These are phyloP conservation scores for Ustilago loliicola DNA, from an alignment of 1,284 basidiomycete genomes.

Conservation along the genomic window DNA sequence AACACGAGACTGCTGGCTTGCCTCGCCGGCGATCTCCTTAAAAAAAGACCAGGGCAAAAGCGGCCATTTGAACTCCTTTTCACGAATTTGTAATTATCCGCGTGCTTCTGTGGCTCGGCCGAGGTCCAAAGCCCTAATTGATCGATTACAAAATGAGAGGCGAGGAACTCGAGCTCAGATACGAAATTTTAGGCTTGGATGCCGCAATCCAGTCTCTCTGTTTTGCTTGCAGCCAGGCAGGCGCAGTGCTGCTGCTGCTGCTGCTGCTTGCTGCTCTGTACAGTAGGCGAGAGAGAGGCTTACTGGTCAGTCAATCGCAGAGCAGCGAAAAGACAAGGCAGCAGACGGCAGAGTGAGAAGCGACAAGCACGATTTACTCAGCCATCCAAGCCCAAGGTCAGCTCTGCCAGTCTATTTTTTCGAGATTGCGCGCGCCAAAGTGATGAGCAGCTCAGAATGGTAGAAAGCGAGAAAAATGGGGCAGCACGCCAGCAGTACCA, in stretches of 20 bases:
- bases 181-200: constrained; percentile 10
- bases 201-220: constrained; percentile 31
- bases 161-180: neutral
- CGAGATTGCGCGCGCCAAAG: constrained; percentile 5
- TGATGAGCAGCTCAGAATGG: neutral
- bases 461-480: neutral
- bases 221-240: constrained; percentile 12
- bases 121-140: no score
- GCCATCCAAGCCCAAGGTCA: no score
- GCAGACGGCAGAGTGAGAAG: constrained; percentile 1
- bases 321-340: constrained; percentile 4
- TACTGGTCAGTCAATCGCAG: neutral
- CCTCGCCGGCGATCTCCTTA: no score
- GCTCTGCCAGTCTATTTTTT: no score
- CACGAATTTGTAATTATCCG: no score
- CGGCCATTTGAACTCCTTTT: no score
- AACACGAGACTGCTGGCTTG: constrained; percentile 8
- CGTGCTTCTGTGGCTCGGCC: no score
- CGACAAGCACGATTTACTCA: neutral
- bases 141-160: no score
- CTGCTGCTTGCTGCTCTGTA: no score
- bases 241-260: no score
- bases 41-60: no score
- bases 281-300: neutral
- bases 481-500: constrained; percentile 15